Conservation (phyloP, 139 green algal genomes). For the Picochlorum sp. region DNA sequence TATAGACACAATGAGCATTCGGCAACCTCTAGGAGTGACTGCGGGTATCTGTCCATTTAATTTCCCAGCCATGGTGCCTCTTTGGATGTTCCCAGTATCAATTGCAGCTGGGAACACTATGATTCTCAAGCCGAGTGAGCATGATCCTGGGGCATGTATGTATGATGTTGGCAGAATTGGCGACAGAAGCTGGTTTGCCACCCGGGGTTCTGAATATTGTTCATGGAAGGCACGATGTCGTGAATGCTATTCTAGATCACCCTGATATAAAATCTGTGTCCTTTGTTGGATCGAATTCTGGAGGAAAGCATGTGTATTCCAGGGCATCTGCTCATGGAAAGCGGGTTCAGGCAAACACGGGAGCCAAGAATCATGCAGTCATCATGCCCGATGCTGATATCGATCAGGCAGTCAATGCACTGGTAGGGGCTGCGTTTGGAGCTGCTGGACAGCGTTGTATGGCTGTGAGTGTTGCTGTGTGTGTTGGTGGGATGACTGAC, state of each 20-base stretch:
- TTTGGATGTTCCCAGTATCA: conserved; percentile 88
- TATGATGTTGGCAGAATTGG: conserved; percentile 78
- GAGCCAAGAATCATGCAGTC: conserved; percentile 96
- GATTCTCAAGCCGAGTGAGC: conserved; percentile 81
- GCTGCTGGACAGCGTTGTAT: conserved; percentile 96
- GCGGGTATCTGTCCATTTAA: conserved; percentile 98
- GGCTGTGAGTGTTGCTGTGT: conserved; percentile 86
- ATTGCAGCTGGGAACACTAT: conserved; percentile 74
- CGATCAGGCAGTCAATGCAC: conserved; percentile 62
- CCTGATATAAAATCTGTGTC: conserved; percentile 82
- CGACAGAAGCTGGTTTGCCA: conserved; percentile 50
- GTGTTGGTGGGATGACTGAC: conserved; percentile 64
- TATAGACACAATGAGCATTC: conserved; percentile 89
- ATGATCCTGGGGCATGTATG: conserved; percentile 69
- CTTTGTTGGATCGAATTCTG: conserved; percentile 86
- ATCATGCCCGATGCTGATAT: conserved; percentile 87
- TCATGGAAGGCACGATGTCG: conserved; percentile 75
- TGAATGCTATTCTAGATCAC: conserved; percentile 89
- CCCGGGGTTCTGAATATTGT: conserved; percentile 49
- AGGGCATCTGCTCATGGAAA: conserved; percentile 70
- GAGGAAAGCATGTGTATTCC: conserved; percentile 78
- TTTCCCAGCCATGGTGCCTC: conserved; percentile 77
- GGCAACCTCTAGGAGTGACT: conserved; percentile 84
- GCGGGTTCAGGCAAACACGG: conserved; percentile 88
- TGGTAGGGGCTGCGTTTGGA: conserved; percentile 84